Evolutionary conservation across 768 basidiomycete species (phyloP), one percentile per base, ranked within the genome.

Genomic region (Trametes cubensis): DNA sequence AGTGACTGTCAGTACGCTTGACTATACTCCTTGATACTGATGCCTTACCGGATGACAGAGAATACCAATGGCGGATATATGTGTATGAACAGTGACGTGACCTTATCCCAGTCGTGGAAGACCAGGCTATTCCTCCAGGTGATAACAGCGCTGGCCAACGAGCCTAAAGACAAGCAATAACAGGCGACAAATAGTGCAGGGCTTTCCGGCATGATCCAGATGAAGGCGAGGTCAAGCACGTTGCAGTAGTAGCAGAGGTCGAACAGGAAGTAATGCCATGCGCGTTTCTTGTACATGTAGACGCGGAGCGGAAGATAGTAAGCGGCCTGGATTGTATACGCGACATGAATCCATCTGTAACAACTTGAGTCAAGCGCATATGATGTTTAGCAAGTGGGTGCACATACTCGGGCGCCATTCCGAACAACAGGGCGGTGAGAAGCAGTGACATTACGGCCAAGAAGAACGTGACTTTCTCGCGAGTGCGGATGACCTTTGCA

Each of bases 101-200:
- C 92, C 75, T 98, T 98, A 74, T 99, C 97, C 58, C 86, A 83
- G 70, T 96, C 95, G 70, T 99, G 97, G 78, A 99, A 99, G 3
- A 99, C 97, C 23, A 99, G 85, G 66, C 93, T 95, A 71, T 99
- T 99, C 63, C 97, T 83, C 97, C 97, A 99, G 11, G 96, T 98
- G 67, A 98, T 92, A 51, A 98, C 95, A 0, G 96, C 95, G 54
- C 91, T 93, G 0, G 93, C 95, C 34, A 97, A 83, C 0, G 91
- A 85, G 0, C 95, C 97, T 71, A 97, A 89, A 0, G 94, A 91
- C 25, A 98, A 82, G 66, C 92, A 92, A 70, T 97, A 98, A 70
- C 93, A 95, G 4, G 95, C 92, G 52, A 93, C 84, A 75, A 96
- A 98, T 18, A 98, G 81, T 2, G 84, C 78, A 6, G 88, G 78